Conservation (phyloP, 2,329 filamentous ascomycete species). For the Hymenoscyphus repandus region DNA sequence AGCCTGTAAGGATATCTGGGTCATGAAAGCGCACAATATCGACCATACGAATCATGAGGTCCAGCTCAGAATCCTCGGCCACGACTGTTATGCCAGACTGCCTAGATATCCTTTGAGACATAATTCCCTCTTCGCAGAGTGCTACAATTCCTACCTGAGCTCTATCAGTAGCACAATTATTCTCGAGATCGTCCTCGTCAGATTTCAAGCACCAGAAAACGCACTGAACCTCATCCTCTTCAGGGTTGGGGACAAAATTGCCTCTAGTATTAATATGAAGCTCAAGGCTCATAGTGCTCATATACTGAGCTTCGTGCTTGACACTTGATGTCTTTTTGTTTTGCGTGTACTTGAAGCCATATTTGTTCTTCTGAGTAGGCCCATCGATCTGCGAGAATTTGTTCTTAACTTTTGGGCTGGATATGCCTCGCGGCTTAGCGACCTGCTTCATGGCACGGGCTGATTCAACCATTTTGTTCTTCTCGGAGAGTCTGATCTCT, state of each 20-base stretch:
- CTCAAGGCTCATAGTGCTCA: conserved; percentile 95
- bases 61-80: conserved; percentile 74
- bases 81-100: conserved; percentile 60
- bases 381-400: conserved; percentile 81
- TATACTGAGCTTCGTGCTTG: conserved; percentile 82
- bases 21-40: conserved; percentile 80
- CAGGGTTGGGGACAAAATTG: conserved; percentile 78
- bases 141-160: conserved; percentile 67
- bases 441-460: background rate
- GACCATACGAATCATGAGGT: conserved; percentile 78
- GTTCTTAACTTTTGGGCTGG: conserved; percentile 16
- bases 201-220: conserved; percentile 88
- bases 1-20: conserved; percentile 89
- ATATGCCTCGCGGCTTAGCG: conserved; percentile 11
- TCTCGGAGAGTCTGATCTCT: conserved; percentile 68
- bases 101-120: conserved; percentile 57
- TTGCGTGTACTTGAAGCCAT: conserved; percentile 83
- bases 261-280: conserved; percentile 85
- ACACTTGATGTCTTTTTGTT: conserved; percentile 69
- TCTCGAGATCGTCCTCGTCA: conserved; percentile 55
- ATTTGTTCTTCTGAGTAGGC: conserved; percentile 73
- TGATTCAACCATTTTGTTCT: conserved; percentile 28
- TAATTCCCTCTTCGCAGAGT: conserved; percentile 55
- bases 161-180: conserved; percentile 42
- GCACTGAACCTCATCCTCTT: conserved; percentile 80